Evolutionary conservation across 352 stramenopile species (phyloP).

Genomic region (Phytophthora chlamydospora): DNA sequence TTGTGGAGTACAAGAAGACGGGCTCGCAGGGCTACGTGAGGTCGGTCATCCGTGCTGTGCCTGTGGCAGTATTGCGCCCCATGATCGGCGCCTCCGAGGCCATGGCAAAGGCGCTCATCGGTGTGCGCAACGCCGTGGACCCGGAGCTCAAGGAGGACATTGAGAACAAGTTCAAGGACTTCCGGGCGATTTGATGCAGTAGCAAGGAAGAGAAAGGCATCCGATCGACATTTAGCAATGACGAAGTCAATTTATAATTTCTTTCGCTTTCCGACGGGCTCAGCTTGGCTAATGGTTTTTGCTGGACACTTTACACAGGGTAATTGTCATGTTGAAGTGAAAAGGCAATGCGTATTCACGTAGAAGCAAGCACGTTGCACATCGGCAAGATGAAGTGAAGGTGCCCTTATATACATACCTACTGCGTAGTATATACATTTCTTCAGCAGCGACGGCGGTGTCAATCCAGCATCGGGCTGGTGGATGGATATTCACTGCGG

Average conservation of each 20-base stretch:
- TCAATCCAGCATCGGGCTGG: too few species aligned
- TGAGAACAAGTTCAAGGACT: slow-evolving; percentile 93
- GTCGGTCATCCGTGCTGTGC: slow-evolving; percentile 88
- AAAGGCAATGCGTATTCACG: too few species aligned
- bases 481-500: too few species aligned
- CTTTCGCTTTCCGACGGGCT: slow-evolving; percentile 6
- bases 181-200: slow-evolving; percentile 59
- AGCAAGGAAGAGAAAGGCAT: background rate
- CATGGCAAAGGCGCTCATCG: slow-evolving; percentile 86
- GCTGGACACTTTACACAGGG: too few species aligned
- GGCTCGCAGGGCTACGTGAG: slow-evolving; percentile 89
- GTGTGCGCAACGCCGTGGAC: slow-evolving; percentile 87
- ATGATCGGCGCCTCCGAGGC: slow-evolving; percentile 91
- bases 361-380: too few species aligned
- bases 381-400: too few species aligned
- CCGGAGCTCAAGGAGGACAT: slow-evolving; percentile 91
- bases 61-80: slow-evolving; percentile 80
- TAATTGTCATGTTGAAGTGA: too few species aligned
- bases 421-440: too few species aligned
- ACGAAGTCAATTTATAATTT: slow-evolving; percentile 16
- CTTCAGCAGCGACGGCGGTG: too few species aligned
- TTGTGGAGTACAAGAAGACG: slow-evolving; percentile 92
- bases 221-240: slow-evolving; percentile 1
- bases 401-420: too few species aligned
- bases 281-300: too few species aligned